Evolutionary conservation across 768 basidiomycete genomes (phyloP).

Genomic region (Hygrocybe coccinea): DNA sequence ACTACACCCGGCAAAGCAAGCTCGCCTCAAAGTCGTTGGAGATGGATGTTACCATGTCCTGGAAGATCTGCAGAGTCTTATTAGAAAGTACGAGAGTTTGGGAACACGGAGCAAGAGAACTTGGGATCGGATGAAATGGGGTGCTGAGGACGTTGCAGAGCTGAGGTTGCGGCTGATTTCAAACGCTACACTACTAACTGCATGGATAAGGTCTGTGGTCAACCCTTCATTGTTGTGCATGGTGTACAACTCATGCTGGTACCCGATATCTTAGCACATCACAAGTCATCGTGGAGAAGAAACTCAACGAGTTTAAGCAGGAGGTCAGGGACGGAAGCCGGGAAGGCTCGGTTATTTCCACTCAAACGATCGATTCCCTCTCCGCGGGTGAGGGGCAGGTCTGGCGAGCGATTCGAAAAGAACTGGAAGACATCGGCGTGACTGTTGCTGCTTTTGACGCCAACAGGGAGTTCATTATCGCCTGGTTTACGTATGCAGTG

Average conservation of each 20-base stretch:
- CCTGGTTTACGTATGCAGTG: not conserved
- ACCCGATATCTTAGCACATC: not conserved
- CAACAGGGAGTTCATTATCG: not conserved
- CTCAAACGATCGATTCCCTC: not conserved
- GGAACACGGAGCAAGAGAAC: not conserved
- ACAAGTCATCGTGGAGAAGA: not conserved
- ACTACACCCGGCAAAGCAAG: conserved; percentile 30
- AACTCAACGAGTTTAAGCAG: not conserved
- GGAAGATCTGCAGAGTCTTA: conserved; percentile 18
- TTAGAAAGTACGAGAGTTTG: conserved; percentile 22
- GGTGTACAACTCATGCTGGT: not conserved
- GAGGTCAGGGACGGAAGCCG: not conserved
- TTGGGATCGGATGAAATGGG: conserved; percentile 19
- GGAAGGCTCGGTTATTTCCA: not conserved
- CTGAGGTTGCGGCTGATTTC: not conserved
- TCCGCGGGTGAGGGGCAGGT: not conserved
- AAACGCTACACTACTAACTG: not conserved
- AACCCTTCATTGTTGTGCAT: not conserved
- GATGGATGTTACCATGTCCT: conserved; percentile 16
- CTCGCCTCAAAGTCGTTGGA: conserved; percentile 11
- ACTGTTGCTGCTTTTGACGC: not conserved
- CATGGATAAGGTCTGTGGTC: not conserved
- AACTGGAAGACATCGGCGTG: not conserved
- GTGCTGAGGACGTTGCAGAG: not conserved
- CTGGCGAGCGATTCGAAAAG: not conserved